Base-by-base conservation (phyloP, 768 basidiomycete species). In the Cystofilobasidium ferigula region DNA sequence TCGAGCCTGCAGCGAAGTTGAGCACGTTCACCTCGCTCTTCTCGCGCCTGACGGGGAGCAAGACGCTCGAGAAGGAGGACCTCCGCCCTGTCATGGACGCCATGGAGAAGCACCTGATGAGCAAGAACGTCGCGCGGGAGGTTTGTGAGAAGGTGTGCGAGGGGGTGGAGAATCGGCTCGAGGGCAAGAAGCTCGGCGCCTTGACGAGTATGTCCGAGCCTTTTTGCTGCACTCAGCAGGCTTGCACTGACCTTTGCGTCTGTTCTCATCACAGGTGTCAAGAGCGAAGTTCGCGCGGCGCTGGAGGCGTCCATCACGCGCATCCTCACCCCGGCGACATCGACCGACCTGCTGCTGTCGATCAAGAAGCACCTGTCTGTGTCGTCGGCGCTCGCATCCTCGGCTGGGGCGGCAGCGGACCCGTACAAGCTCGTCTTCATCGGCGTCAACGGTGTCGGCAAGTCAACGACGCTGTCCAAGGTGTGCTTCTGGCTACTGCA, bases 401-500 rank as follows among this genome's bases (percentile, higher is more conserved):
- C 70, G 24, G 85, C 87, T 72, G 86, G 86, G 72, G 60, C 69
- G 1, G 70, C 74, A 10, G 83, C 87, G 13, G 79, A 84, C 71
- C 94, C 94, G 0, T 98, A 97, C 76, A 85, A 85, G 71, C 88
- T 99, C 72, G 86, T 91, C 0, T 99, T 99, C 74, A 92, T 98
- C 47, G 95, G 95, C 18, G 95, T 99, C 42, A 99, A 99, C 73
- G 95, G 95, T 30, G 95, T 99, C 30, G 95, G 95, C 36, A 99
- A 99, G 79, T 94, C 90, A 71, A 98, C 95, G 8, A 99, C 98
- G 76, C 78, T 99, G 47, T 89, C 87, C 48, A 99, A 99, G 79
- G 94, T 99, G 58, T 93, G 91, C 77, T 99, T 98, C 78, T 99
- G 95, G 95, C 80, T 99, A 43, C 86, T 99, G 62, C 95, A 99